Conservation (phyloP, 805 yeast genomes). For the Candida hispaniensis region DNA sequence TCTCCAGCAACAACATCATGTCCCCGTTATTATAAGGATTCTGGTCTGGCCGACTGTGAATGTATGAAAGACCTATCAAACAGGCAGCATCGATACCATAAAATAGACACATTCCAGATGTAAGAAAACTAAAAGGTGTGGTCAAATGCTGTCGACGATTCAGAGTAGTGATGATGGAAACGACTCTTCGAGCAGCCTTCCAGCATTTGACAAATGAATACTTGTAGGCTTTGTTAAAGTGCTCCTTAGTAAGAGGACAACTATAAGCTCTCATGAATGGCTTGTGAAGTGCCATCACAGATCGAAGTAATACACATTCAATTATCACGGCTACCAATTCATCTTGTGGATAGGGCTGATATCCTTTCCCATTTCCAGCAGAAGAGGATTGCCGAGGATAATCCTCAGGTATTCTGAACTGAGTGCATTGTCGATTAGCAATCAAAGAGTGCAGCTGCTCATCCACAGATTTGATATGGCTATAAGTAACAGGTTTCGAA, state of each 20-base stretch:
- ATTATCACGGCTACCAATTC: constrained; percentile 9
- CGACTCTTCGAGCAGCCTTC: constrained; percentile 10
- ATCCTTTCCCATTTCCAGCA: too few species aligned
- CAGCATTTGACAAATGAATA: constrained; percentile 11
- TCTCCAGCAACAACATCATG: constrained; percentile 5
- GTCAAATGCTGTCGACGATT: constrained; percentile 1
- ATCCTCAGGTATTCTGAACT: constrained; percentile 10
- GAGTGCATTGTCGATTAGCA: constrained; percentile 8
- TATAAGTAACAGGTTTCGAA: constrained; percentile 11
- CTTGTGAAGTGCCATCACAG: constrained; percentile 10
- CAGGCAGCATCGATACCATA: constrained; percentile 15
- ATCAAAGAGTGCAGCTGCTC: constrained; percentile 9
- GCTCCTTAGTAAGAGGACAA: constrained; percentile 12
- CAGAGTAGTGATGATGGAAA: constrained; percentile 2
- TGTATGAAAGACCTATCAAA: constrained; percentile 10
- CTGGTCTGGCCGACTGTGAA: constrained; percentile 4
- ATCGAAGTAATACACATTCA: constrained; percentile 7
- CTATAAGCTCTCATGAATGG: constrained; percentile 15
- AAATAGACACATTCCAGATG: constrained; percentile 7
- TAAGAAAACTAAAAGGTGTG: constrained; percentile 2
- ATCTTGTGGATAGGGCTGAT: constrained; percentile 13
- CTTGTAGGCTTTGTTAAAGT: constrained; percentile 12
- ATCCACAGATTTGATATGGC: constrained; percentile 12
- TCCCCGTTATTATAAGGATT: constrained; percentile 13
- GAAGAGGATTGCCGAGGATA: too few species aligned